Evolutionary conservation across 2,329 filamentous ascomycete genomes (phyloP), one percentile per base, ranked within the genome.

Genomic region (Alternaria hordeiaustralica): DNA sequence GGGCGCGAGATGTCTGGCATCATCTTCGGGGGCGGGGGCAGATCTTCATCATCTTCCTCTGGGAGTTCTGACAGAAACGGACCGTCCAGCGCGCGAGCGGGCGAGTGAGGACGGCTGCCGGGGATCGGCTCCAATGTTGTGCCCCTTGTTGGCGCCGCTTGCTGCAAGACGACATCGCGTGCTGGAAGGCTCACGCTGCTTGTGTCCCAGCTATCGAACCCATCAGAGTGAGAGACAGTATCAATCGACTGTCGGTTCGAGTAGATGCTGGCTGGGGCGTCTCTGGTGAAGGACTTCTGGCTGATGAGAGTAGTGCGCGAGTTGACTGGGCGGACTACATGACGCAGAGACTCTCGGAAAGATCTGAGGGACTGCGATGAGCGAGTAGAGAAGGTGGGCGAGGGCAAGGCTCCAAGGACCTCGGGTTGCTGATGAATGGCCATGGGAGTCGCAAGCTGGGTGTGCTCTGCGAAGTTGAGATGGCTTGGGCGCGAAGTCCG

Each of bases 151-250:
- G 79, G 77, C 10, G 59, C 71, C 73, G 47, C 65, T 55, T 76
- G 71, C 56, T 75, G 71, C 55, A 74, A 53, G 20, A 75, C 13
- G 82, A 82, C 23, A 69, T 89, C 87, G 26, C 88, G 85, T 68
- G 85, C 87, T 67, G 89, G 87, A 3, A 86, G 80, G 69, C 90
- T 89, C 3, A 92, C 88, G 0, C 84, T 83, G 0, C 89, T 91
- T 0, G 89, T 92, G 72, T 93, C 90, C 91, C 91, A 93, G 3
- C 86, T 89, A 71, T 93, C 91, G 71, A 93, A 93, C 2, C 87
- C 87, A 64, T 91, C 89, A 3, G 79, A 76, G 30, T 80, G 80
- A 25, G 81, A 76, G 18, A 75, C 64, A n/a, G 74, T 77, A 45
- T 80, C 77, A 21, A 80, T 58, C 6, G 80, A 75, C 46, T 73